Evolutionary conservation across 1,284 basidiomycete species (phyloP).

Genomic region (Apiotrichum laibachii): DNA sequence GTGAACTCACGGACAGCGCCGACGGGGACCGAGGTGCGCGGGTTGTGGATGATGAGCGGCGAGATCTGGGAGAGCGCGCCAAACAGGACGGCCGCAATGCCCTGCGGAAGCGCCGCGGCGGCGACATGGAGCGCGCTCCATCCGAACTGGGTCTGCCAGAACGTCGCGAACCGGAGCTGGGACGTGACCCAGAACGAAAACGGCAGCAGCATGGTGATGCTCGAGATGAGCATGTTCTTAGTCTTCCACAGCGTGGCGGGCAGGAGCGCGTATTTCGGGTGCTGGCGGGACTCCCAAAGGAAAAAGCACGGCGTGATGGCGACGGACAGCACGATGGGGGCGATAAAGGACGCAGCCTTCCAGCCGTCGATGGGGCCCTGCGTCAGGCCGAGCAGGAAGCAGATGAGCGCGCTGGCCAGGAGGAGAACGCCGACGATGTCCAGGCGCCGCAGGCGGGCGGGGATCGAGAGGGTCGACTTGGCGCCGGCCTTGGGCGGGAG

Average conservation of each 20-base stretch:
- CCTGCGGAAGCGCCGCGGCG: slow-evolving; percentile 42
- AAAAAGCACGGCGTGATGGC: slow-evolving; percentile 40
- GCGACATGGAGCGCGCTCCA: slow-evolving; percentile 38
- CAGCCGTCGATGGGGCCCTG: slow-evolving; percentile 30
- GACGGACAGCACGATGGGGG: slow-evolving; percentile 40
- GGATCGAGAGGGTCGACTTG: slow-evolving; percentile 14
- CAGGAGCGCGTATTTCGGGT: slow-evolving; percentile 30
- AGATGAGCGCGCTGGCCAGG: slow-evolving; percentile 20
- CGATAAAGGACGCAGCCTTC: slow-evolving; percentile 27
- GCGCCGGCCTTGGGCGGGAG: slow-evolving; percentile 33
- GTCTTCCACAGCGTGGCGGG: slow-evolving; percentile 38
- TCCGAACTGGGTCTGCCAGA: slow-evolving; percentile 26
- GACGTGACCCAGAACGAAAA: slow-evolving; percentile 41
- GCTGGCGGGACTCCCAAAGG: slow-evolving; percentile 38
- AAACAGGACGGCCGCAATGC: slow-evolving; percentile 32
- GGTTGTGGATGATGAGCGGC: slow-evolving; percentile 35
- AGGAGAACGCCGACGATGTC: slow-evolving; percentile 28
- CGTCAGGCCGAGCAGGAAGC: slow-evolving; percentile 28
- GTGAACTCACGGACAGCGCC: neutral
- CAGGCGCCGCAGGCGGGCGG: slow-evolving; percentile 25
- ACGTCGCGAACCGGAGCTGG: slow-evolving; percentile 36
- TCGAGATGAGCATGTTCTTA: slow-evolving; percentile 36
- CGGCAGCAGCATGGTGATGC: slow-evolving; percentile 27
- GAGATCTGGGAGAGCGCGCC: slow-evolving; percentile 31
- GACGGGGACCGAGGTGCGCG: slow-evolving; percentile 28